These are phyloP conservation scores for Lepidium sativum DNA, from an alignment of 345 rosid species.

Conservation along the genomic window DNA sequence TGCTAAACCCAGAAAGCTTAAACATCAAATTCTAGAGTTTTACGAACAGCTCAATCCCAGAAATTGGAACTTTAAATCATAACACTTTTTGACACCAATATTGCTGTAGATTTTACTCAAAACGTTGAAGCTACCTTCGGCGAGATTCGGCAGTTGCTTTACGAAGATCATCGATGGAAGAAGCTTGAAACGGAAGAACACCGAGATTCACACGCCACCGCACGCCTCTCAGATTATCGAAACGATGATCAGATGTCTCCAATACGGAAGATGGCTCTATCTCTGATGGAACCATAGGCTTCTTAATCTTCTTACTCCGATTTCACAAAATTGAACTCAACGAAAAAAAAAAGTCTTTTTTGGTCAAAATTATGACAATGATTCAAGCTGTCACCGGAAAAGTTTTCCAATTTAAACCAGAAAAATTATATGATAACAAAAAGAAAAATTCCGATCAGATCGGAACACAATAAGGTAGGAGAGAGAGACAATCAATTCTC, in stretches of 20 bases:
- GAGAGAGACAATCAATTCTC: constrained; percentile 1
- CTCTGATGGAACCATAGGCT: constrained; percentile 14
- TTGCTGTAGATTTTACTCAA: background rate
- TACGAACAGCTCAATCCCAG: background rate
- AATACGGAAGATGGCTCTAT: background rate
- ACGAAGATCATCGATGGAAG: constrained; percentile 73
- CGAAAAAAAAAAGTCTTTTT: background rate
- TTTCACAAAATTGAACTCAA: background rate
- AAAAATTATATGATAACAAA: background rate
- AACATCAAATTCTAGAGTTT: background rate
- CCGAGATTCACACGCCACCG: constrained; percentile 90
- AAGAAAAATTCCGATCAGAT: constrained; percentile 13
- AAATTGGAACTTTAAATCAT: background rate
- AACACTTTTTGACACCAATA: background rate
- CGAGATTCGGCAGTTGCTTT: constrained; percentile 80
- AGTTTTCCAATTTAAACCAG: background rate
- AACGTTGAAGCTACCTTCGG: constrained; percentile 40
- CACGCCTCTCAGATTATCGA: constrained; percentile 57
- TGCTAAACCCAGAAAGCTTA: constrained; percentile 8
- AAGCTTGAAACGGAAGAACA: constrained; percentile 50
- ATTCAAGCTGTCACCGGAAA: background rate
- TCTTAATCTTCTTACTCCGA: background rate
- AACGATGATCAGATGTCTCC: constrained; percentile 20
- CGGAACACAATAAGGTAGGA: constrained; percentile 12
- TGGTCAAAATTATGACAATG: background rate